These are phyloP conservation scores for Lolium rigidum DNA, from an alignment of 176 grass and related monocot species.

Conservation along the genomic window DNA sequence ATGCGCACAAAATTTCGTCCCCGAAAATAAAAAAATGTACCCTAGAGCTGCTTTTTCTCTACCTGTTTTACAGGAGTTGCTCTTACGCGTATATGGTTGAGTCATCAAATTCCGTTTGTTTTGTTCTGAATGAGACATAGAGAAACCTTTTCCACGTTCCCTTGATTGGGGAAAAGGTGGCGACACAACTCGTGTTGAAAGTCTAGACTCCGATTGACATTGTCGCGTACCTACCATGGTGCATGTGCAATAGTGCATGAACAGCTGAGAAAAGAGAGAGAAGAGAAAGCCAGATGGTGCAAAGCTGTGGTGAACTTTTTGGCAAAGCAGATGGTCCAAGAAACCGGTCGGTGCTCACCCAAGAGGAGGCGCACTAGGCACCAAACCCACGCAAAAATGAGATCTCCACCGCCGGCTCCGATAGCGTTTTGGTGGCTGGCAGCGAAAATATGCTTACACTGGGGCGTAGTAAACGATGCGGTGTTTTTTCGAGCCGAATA, in stretches of 20 bases:
- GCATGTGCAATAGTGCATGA: background rate
- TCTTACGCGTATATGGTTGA: background rate
- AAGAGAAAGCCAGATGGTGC: slow-evolving; percentile 1
- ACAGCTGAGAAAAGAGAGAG: background rate
- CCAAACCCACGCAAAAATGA: background rate
- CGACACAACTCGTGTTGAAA: background rate
- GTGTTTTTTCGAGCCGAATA: too few relatives aligned
- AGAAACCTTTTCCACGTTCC: background rate
- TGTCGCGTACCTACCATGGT: background rate
- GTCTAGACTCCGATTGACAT: background rate
- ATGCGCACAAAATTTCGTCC: too few relatives aligned
- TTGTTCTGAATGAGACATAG: background rate
- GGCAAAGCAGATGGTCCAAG: background rate
- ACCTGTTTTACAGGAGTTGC: too few relatives aligned
- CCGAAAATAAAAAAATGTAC: too few relatives aligned
- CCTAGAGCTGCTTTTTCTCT: too few relatives aligned
- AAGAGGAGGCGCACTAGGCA: background rate
- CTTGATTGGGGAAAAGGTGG: background rate
- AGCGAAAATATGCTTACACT: too few relatives aligned
- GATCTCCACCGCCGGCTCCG: too few relatives aligned
- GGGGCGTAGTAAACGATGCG: too few relatives aligned
- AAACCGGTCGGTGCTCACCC: background rate
- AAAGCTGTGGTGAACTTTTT: slow-evolving; percentile 1
- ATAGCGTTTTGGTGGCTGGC: too few relatives aligned
- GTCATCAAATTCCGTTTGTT: background rate